Base-by-base conservation (phyloP, 225 moss, liverwort and hornwort species). In the Physcomitrellopsis africana region DNA sequence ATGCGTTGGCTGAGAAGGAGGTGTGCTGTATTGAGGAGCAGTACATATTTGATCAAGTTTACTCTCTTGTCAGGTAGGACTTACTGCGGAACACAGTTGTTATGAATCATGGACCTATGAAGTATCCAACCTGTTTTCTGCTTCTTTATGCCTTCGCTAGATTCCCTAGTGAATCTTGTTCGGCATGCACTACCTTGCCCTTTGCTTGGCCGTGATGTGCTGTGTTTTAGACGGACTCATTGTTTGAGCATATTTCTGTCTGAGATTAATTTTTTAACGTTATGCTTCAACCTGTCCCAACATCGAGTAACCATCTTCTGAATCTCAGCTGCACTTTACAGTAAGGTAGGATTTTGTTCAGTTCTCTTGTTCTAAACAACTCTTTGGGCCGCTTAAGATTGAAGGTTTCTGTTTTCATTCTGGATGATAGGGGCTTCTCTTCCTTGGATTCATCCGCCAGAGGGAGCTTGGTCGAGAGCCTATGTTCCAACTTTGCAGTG, bases 401-500 rank as follows among this genome's bases (percentile, higher is more conserved):
- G 46, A 73, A 73, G 16, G 17, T 66, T 24, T 73, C 23, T 62
- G 54, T 79, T 59, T 73, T 55, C 69, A 68, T 43, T 76, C 42
- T 86, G 75, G 37, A 70, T 73, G 60, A 77, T 89, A 99, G 99
- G 79, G 92, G 87, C 55, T 95, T 92, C 69, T 51, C 86, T 18
- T 80, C 47, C 78, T 77, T 99, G 26, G 83, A 87, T 60, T 46
- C 76, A 58, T 85, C 90, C 48, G 71, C 85, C 20, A 99, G 86
- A 82, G 90, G 90, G 22, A 83, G 84, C 58, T 82, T 99, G 85
- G 83, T 95, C 54, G 99, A 99, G 81, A 92, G 95, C 77, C 77
- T 99, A 19, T 99, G 92, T 80, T 87, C 95, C 44, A 99, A 99
- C 80, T 93, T 95, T 76, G 82, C 90, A 72, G 90, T 95, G 76